phyloP scores from a whole-genome alignment of 768 basidiomycete species.

The Lactifluus echinatus region DNA sequence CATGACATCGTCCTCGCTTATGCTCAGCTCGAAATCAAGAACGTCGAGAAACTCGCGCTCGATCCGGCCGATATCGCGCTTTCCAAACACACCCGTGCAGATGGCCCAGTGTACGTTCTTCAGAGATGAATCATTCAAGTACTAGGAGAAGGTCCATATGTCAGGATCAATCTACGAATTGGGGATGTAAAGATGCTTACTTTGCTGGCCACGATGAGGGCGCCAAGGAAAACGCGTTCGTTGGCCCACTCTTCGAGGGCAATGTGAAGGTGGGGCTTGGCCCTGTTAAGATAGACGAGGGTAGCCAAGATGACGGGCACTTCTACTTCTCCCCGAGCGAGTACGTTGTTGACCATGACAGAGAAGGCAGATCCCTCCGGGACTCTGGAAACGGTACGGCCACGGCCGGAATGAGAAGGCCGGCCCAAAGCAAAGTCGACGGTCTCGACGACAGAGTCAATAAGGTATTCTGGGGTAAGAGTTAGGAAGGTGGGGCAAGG shows the following conservation, averaged over 20 bases:
- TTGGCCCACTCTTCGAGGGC: slow-evolving; percentile 80
- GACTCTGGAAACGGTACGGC: slow-evolving; percentile 39
- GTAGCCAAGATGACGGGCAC: slow-evolving; percentile 59
- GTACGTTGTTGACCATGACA: slow-evolving; percentile 57
- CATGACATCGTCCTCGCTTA: slow-evolving; percentile 54
- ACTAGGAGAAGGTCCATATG: slow-evolving; percentile 32
- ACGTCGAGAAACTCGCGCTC: slow-evolving; percentile 74
- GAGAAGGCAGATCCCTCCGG: slow-evolving; percentile 50
- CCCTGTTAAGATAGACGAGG: slow-evolving; percentile 69
- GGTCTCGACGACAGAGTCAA: slow-evolving; percentile 60
- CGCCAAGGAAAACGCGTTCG: slow-evolving; percentile 85
- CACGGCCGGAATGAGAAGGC: slow-evolving; percentile 44
- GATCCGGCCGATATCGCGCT: slow-evolving; percentile 67
- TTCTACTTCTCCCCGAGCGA: slow-evolving; percentile 65
- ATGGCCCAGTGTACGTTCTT: slow-evolving; percentile 85
- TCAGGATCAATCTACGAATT: slow-evolving; percentile 1
- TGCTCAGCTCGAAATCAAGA: slow-evolving; percentile 60
- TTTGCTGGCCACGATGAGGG: slow-evolving; percentile 83
- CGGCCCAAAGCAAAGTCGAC: slow-evolving; percentile 73
- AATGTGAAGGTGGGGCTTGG: slow-evolving; percentile 72
- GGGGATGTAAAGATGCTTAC: slow-evolving; percentile 32
- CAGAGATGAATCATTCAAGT: slow-evolving; percentile 79
- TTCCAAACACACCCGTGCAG: slow-evolving; percentile 70
- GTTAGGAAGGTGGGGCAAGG: neutral
- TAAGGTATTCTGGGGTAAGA: slow-evolving; percentile 48